Base-by-base conservation (phyloP, 768 basidiomycete species). In the Guyanaporus albipodus region DNA sequence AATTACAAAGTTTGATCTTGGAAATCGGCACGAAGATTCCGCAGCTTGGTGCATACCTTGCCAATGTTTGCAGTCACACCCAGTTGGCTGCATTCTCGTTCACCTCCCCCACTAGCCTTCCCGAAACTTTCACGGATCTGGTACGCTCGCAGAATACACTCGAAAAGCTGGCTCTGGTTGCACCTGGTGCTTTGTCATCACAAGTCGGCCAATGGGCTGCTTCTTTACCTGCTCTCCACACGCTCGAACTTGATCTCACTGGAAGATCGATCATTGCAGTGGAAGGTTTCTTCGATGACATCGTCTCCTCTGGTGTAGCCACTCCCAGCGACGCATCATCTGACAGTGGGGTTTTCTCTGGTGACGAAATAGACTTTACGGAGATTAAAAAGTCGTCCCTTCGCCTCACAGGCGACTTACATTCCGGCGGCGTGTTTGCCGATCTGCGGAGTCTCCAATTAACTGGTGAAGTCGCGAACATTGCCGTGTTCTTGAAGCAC, bases 201-300 rank as follows among this genome's bases (percentile, higher is more conserved):
- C 72, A 71, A 33, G 74, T 87, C n/a, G 87, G 87, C 23, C 76
- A 77, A 50, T 88, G 86, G 87, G 68, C 77, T n/a, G 77, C 85
- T 19, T 76, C 74, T 22, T 71, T 88, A 8, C 80, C 82, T 33
- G 61, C 71, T 28, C 73, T 89, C 52, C 81, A 77, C 56, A 74
- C 73, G 40, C 68, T 90, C 47, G 79, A 84, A 57, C 71, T 90
- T 38, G 87, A 90, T 60, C 73, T 90, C 21, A 79, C 85, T 0
- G 83, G 81, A 45, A 72, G 84, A 46, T 78, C 82, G 4, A 67
- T 76, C 44, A 79, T 79, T 24, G 82, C 83, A 0, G 82, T 88
- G n/a, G 85, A 87, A 66, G 83, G 83, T 17, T 90, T 90, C 66
- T 90, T 90, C 62, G 81, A 82, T 60, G 80, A 86, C 43, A 69